phyloP scores from a whole-genome alignment of 345 rosid genomes.

The Diplotaxis tenuifolia region DNA sequence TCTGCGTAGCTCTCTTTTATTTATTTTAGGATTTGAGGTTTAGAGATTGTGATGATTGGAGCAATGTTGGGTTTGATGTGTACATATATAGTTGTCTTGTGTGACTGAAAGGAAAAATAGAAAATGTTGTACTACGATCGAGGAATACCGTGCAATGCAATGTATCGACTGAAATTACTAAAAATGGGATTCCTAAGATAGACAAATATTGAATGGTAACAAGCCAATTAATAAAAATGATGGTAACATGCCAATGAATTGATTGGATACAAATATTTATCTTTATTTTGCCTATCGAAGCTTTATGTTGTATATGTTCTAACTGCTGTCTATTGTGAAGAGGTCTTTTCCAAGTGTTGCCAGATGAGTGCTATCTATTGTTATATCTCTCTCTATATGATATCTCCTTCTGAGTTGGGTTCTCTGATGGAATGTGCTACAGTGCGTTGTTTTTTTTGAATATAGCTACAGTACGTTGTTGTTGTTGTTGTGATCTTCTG shows the following conservation, averaged over 20 bases:
- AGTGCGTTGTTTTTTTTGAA: no score
- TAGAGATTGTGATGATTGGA: conserved; percentile 26
- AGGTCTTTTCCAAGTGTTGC: no score
- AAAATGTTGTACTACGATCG: conserved; percentile 15
- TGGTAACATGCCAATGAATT: neutral
- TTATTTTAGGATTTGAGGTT: neutral
- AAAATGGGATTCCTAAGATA: neutral
- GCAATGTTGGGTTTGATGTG: neutral
- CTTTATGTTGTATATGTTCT: no score
- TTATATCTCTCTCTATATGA: no score
- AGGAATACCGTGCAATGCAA: conserved; percentile 31
- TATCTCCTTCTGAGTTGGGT: no score
- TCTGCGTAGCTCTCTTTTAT: neutral
- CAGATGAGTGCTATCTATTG: no score
- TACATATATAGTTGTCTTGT: conserved; percentile 27
- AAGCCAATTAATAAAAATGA: neutral
- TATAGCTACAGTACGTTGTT: no score
- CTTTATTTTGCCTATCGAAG: neutral
- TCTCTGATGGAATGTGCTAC: no score
- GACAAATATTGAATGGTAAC: neutral
- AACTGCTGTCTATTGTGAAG: no score
- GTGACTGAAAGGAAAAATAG: conserved; percentile 8
- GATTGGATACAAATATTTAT: neutral
- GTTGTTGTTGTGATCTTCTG: no score
- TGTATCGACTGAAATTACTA: conserved; percentile 6